Conservation (phyloP, 1,139 yeast genomes). For the Saccharomyces hybrid region DNA sequence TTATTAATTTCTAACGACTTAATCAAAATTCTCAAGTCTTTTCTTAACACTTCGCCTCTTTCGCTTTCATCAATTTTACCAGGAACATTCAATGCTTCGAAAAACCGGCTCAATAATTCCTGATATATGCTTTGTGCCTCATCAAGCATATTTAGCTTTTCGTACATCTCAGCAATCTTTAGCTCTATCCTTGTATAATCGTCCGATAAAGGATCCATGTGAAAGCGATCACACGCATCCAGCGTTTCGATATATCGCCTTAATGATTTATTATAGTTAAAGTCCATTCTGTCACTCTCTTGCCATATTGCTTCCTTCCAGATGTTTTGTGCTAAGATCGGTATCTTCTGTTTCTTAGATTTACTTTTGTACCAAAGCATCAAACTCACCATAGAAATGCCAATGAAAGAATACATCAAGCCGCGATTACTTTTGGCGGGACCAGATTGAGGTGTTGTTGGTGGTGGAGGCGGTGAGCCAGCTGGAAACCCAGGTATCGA, state of each 20-base stretch:
- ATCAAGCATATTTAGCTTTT: constrained; percentile 48
- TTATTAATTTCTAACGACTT: constrained; percentile 55
- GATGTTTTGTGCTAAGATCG: background rate
- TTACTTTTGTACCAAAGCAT: background rate
- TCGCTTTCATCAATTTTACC: constrained; percentile 31
- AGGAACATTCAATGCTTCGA: constrained; percentile 44
- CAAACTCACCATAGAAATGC: background rate
- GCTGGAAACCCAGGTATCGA: background rate
- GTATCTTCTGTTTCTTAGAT: background rate
- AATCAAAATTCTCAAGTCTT: constrained; percentile 62
- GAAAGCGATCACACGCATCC: constrained; percentile 38
- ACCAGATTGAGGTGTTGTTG: background rate
- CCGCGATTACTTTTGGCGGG: background rate
- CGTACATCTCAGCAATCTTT: constrained; percentile 82
- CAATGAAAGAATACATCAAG: background rate
- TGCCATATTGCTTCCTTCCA: constrained; percentile 58
- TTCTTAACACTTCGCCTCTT: constrained; percentile 58
- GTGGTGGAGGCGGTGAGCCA: background rate
- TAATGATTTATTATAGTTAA: constrained; percentile 56
- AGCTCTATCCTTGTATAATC: constrained; percentile 82
- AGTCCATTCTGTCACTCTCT: constrained; percentile 62
- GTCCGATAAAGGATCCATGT: constrained; percentile 52
- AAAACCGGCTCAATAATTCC: constrained; percentile 58
- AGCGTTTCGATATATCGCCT: constrained; percentile 55
- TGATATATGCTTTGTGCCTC: constrained; percentile 62